Percentiles rank a stretch among this genome's conserved stretches.
These are phyloP conservation scores for Raddia guianensis DNA, from an alignment of 176 grass and related monocot species.

Conservation along the genomic window DNA sequence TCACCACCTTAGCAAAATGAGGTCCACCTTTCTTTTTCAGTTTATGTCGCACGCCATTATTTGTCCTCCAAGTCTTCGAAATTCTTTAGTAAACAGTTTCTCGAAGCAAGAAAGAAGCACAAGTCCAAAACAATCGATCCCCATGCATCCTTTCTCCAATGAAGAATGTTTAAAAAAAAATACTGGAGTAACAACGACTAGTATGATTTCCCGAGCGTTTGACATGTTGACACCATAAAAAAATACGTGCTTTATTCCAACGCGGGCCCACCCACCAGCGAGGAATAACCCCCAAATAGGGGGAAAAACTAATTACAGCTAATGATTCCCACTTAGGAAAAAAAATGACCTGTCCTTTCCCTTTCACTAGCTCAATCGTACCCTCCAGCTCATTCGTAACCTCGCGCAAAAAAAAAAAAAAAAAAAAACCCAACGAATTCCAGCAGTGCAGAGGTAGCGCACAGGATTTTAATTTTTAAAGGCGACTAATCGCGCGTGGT, in stretches of 20 bases:
- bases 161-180: no score
- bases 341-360: not conserved
- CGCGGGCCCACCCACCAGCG: not conserved
- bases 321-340: not conserved
- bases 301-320: not conserved
- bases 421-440: not conserved
- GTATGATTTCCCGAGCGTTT: not conserved
- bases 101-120: no score
- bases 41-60: no score
- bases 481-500: not conserved
- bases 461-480: not conserved
- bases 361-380: not conserved
- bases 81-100: no score
- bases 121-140: no score
- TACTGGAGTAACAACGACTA: no score
- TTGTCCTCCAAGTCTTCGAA: no score
- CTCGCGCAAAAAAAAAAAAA: not conserved
- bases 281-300: not conserved
- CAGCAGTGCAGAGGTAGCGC: not conserved
- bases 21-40: no score
- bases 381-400: not conserved
- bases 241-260: not conserved
- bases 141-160: no score
- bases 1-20: no score
- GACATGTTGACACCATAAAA: slow-evolving; percentile 30